A percentile compares a stretch with the other conserved stretches of the same genome.
Conservation (phyloP, 768 basidiomycete genomes). For the Cyclocybe cylindracea region DNA sequence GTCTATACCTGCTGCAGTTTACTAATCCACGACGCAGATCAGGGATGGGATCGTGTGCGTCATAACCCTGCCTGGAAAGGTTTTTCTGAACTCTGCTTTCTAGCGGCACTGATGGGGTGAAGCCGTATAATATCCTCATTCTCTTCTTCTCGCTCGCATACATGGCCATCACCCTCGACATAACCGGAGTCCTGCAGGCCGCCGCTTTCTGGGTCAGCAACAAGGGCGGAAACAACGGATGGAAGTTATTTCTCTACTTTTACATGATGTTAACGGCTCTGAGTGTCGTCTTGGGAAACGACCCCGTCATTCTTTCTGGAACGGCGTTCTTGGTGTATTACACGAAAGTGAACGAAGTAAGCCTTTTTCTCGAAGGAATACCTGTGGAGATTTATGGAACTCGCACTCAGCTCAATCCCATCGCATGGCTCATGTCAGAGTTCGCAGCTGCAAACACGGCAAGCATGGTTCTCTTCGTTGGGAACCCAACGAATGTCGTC, state of each 20-base stretch:
- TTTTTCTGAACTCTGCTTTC: not conserved
- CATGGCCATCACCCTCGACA: slow-evolving; percentile 89
- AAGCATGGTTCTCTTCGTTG: slow-evolving; percentile 80
- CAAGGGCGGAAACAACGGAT: slow-evolving; percentile 72
- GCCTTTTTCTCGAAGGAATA: not conserved
- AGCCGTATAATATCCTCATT: slow-evolving; percentile 92
- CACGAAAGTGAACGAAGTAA: slow-evolving; percentile 57
- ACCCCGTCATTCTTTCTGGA: slow-evolving; percentile 88
- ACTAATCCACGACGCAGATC: slow-evolving; percentile 1
- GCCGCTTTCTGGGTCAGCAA: slow-evolving; percentile 90
- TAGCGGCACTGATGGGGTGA: slow-evolving; percentile 56
- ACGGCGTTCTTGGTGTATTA: slow-evolving; percentile 85
- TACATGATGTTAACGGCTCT: slow-evolving; percentile 79
- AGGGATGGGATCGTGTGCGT: slow-evolving; percentile 14
- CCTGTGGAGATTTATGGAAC: not conserved
- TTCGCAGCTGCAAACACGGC: slow-evolving; percentile 77
- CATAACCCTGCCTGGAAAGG: not conserved
- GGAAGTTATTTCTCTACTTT: slow-evolving; percentile 74
- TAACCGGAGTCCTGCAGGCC: slow-evolving; percentile 83
- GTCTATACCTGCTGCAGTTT: not conserved
- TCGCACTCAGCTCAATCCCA: slow-evolving; percentile 35
- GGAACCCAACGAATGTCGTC: slow-evolving; percentile 94
- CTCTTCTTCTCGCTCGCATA: slow-evolving; percentile 92
- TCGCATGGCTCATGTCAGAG: slow-evolving; percentile 63
- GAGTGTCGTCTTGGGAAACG: slow-evolving; percentile 87